Conservation (phyloP, 192 early-diverging fungal species). For the Rhizoclosmatium sp. region DNA sequence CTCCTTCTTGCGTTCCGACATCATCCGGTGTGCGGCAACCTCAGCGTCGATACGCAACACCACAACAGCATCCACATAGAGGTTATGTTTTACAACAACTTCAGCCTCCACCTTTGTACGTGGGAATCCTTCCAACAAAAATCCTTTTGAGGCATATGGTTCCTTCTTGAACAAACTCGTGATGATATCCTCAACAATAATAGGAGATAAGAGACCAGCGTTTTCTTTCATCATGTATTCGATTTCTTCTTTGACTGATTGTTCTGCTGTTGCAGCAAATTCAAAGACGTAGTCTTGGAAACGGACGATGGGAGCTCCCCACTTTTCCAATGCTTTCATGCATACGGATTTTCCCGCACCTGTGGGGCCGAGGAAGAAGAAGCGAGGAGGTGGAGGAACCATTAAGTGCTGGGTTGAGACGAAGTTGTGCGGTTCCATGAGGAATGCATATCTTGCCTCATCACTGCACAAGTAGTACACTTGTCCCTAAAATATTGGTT, state of each 20-base stretch:
- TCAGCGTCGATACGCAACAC: conserved; percentile 49
- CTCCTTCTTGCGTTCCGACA: conserved; percentile 31
- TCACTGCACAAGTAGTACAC: conserved; percentile 54
- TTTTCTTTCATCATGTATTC: conserved; percentile 51
- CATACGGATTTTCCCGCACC: conserved; percentile 49
- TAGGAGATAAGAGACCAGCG: conserved; percentile 36
- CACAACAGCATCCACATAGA: conserved; percentile 55
- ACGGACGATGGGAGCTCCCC: conserved; percentile 31
- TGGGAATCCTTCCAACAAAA: conserved; percentile 59
- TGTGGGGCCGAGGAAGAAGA: conserved; percentile 50
- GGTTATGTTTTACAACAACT: conserved; percentile 46
- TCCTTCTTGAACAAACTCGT: conserved; percentile 43
- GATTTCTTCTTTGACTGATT: conserved; percentile 42
- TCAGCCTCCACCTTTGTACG: conserved; percentile 52
- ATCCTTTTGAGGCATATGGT: conserved; percentile 58
- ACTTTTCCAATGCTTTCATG: conserved; percentile 33
- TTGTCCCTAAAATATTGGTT: conserved; percentile 37
- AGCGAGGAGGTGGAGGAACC: conserved; percentile 48
- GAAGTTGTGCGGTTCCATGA: conserved; percentile 55
- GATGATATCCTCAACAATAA: conserved; percentile 35
- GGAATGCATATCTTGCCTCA: conserved; percentile 51
- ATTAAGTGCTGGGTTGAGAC: conserved; percentile 30
- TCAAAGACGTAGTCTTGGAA: conserved; percentile 40
- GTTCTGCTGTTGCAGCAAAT: conserved; percentile 37
- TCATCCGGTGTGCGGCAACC: conserved; percentile 45